Evolutionary conservation across 768 basidiomycete species (phyloP), one percentile per base, ranked within the genome.

Genomic region (Kwoniella sp.): DNA sequence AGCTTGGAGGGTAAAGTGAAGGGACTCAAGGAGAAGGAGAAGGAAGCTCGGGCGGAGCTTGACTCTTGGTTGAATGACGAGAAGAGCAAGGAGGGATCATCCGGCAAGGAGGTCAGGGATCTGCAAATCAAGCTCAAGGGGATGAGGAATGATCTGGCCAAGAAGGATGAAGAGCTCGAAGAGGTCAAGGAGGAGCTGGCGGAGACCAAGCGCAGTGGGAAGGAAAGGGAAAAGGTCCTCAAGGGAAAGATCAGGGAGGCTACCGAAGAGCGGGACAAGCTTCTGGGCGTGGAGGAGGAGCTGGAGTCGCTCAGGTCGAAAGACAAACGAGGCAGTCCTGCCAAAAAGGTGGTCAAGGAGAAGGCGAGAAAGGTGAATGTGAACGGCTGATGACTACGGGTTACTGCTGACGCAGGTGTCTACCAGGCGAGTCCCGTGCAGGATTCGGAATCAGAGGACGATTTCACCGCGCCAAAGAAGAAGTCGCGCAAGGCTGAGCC

Each of bases 161-260:
- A 15, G 28, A 65, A 59, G 32, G 42, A 14, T 2, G 60, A 59
- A 7, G 62, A 70, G 41, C 44, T 63, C 17, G 39, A 44, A 3
- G 68, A 67, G 40, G 38, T 57, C 10, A 52, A 57, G 36, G 67
- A 69, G 25, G 64, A 66, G 45, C 25, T 66, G 25, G 56, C 43
- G 15, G 55, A 37, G n/a, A 17, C 54, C 8, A 59, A 56, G 42
- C 50, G 59, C 43, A 46, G 41, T 10, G 47, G 52, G n/a, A 57
- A 53, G 40, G 62, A 64, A 29, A 43, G 61, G 49, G 69, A 68
- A 34, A 55, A 57, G 31, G 53, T 50, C 1, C 44, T 68, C 23
- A 67, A 66, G 54, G 32, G 43, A 4, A 65, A 62, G 47, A 20
- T 63, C 22, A 58, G 52, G 32, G 62, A 55, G 15, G 60, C 61